phyloP scores from a whole-genome alignment of 176 grass and related monocot genomes.

The Eleusine coracana region DNA sequence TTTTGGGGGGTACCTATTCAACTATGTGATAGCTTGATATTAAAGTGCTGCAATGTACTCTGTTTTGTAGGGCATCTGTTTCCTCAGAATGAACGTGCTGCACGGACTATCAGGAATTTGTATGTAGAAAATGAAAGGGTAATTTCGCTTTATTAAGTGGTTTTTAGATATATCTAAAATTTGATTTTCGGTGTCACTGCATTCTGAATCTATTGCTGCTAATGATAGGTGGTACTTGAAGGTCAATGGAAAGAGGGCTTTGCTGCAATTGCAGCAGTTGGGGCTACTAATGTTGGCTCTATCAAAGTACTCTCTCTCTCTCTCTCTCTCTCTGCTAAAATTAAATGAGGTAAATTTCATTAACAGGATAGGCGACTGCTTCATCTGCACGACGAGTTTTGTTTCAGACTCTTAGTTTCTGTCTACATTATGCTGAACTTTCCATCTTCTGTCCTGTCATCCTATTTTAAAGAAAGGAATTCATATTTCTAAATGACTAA shows the following conservation, averaged over 20 bases:
- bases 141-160: constrained; percentile 22
- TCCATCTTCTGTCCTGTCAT: background rate
- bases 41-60: background rate
- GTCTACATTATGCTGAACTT: background rate
- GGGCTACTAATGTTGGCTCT: constrained; percentile 87
- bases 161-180: background rate
- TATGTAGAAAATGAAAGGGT: constrained; percentile 92
- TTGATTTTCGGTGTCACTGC: background rate
- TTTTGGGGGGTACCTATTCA: background rate
- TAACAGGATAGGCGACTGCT: background rate
- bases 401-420: background rate
- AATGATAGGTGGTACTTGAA: constrained; percentile 73
- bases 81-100: constrained; percentile 74
- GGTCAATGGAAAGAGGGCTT: constrained; percentile 79
- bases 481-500: background rate
- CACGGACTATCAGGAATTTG: constrained; percentile 72
- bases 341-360: background rate
- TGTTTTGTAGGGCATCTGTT: constrained; percentile 58
- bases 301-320: constrained; percentile 54
- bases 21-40: background rate
- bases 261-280: constrained; percentile 69
- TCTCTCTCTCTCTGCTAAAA: background rate
- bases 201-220: constrained; percentile 21
- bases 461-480: background rate
- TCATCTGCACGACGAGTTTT: background rate